These are phyloP conservation scores for Didymellaceae sp. DNA, from an alignment of 2,329 filamentous ascomycete genomes.

Conservation along the genomic window DNA sequence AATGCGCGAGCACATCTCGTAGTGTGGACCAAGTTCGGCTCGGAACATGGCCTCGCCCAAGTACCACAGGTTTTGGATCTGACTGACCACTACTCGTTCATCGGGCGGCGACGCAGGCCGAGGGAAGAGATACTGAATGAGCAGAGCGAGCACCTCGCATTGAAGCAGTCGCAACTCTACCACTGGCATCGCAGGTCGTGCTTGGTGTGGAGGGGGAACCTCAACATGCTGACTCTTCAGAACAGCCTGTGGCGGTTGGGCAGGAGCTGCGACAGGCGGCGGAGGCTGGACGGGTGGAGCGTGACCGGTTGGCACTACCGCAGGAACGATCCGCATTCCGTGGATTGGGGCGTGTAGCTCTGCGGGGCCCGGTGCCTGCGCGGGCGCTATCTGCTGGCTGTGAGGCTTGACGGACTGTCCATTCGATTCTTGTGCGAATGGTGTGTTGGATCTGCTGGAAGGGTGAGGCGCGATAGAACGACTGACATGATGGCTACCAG, in stretches of 20 bases:
- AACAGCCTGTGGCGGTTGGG: constrained; percentile 25
- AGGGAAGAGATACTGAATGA: constrained; percentile 42
- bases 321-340: constrained; percentile 26
- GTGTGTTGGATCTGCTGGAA: constrained; percentile 39
- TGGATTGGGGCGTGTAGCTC: constrained; percentile 17
- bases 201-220: constrained; percentile 10
- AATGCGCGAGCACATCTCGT: constrained; percentile 37
- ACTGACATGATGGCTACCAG: constrained; percentile 23
- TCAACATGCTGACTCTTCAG: constrained; percentile 38
- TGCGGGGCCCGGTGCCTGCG: constrained; percentile 22
- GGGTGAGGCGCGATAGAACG: constrained; percentile 36
- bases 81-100: constrained; percentile 33
- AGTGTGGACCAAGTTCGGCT: constrained; percentile 34
- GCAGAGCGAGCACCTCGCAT: constrained; percentile 41
- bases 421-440: constrained; percentile 31
- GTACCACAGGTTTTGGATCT: constrained; percentile 39
- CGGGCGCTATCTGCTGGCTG: constrained; percentile 20
- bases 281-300: constrained; percentile 17
- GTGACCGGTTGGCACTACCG: constrained; percentile 12
- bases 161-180: constrained; percentile 36
- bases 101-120: constrained; percentile 31
- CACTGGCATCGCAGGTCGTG: constrained; percentile 13
- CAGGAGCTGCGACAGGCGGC: constrained; percentile 7
- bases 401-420: constrained; percentile 23
- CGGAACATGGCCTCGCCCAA: constrained; percentile 34